These are phyloP conservation scores for Nidula microcarpa DNA, from an alignment of 768 basidiomycete genomes.

Conservation along the genomic window DNA sequence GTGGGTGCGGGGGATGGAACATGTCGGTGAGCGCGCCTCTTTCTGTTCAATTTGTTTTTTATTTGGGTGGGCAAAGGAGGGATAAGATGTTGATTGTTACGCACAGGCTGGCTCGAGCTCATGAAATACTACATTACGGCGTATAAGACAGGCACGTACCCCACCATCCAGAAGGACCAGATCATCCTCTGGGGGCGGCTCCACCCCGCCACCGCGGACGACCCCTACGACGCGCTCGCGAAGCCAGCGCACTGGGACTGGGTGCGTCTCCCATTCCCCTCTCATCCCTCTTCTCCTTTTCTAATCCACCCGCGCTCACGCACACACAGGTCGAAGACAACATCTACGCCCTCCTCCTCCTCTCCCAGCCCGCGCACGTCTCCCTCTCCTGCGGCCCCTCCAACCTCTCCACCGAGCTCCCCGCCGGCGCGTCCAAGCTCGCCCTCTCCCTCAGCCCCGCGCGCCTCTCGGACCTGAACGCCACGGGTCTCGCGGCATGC, in stretches of 20 bases:
- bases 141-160: slow-evolving; percentile 56
- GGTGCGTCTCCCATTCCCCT: slow-evolving; percentile 25
- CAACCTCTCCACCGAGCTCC: slow-evolving; percentile 2
- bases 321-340: slow-evolving; percentile 45
- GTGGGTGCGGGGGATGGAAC: slow-evolving; percentile 59
- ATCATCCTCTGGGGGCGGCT: slow-evolving; percentile 56
- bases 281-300: neutral
- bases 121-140: slow-evolving; percentile 49
- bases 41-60: neutral
- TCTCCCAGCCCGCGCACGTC: slow-evolving; percentile 39
- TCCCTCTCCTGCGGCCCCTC: slow-evolving; percentile 32
- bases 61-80: neutral
- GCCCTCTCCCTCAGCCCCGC: neutral
- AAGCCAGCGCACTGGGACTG: slow-evolving; percentile 41
- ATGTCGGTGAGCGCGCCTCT: slow-evolving; percentile 20
- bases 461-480: neutral
- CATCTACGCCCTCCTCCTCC: slow-evolving; percentile 52
- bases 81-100: neutral
- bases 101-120: slow-evolving; percentile 47
- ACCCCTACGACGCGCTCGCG: slow-evolving; percentile 35
- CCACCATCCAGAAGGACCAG: slow-evolving; percentile 42
- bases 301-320: neutral
- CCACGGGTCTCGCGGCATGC: neutral
- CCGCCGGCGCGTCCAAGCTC: neutral
- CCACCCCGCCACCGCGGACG: slow-evolving; percentile 37